Conservation (phyloP, 2,329 filamentous ascomycete genomes). For the Arthrobotrys entomopaga region DNA sequence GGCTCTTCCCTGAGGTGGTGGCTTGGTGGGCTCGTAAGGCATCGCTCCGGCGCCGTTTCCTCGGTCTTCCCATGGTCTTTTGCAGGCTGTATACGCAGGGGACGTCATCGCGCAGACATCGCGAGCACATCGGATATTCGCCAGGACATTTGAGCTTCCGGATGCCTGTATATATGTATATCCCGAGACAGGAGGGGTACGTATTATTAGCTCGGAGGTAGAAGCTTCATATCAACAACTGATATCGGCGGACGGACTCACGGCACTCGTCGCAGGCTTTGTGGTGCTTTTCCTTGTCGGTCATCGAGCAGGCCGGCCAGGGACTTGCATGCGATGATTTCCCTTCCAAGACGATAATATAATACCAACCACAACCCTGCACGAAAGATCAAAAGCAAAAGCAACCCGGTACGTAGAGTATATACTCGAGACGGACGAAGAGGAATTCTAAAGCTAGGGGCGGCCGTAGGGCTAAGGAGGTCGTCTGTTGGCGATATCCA, state of each 20-base stretch:
- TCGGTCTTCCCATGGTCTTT: constrained; percentile 74
- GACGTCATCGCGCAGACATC: constrained; percentile 70
- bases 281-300: constrained; percentile 64
- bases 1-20: constrained; percentile 12
- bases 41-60: constrained; percentile 66
- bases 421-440: not conserved
- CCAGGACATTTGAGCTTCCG: constrained; percentile 75
- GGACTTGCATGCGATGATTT: not conserved
- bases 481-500: not conserved
- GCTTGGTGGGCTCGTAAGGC: constrained; percentile 45
- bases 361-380: not conserved
- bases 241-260: constrained; percentile 62
- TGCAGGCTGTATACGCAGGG: constrained; percentile 72
- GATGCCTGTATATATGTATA: constrained; percentile 65
- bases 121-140: constrained; percentile 69
- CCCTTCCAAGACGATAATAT: not conserved
- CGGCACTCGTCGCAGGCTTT: constrained; percentile 75
- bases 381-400: not conserved
- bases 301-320: constrained; percentile 28
- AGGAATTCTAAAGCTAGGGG: not conserved
- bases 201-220: too few species aligned
- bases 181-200: not conserved
- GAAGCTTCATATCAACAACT: too few species aligned
- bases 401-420: not conserved
- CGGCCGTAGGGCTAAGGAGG: too few species aligned